phyloP scores from a whole-genome alignment of 2,329 filamentous ascomycete species.

The Botrytis deweyae region DNA sequence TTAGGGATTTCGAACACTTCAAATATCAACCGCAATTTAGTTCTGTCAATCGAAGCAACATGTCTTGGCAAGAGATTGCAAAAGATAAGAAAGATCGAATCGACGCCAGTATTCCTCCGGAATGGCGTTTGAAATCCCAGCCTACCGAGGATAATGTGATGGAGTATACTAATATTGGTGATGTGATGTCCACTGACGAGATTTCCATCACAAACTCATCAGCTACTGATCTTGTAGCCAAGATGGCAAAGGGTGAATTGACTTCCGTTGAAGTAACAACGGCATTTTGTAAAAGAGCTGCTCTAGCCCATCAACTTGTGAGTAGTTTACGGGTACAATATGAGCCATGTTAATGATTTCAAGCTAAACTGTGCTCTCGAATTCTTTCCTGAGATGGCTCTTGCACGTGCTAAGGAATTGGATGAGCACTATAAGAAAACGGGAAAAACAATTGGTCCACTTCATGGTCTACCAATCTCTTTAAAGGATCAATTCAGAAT shows the following conservation, averaged over 20 bases:
- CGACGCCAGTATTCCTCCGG: slow-evolving; percentile 52
- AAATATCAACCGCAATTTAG: background rate
- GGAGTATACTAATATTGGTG: slow-evolving; percentile 34
- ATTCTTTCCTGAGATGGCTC: slow-evolving; percentile 49
- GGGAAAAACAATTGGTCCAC: slow-evolving; percentile 52
- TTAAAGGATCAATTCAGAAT: slow-evolving; percentile 65
- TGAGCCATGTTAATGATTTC: background rate
- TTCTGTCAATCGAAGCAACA: background rate
- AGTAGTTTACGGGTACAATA: background rate
- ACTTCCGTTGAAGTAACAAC: slow-evolving; percentile 42
- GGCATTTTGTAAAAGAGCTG: slow-evolving; percentile 51
- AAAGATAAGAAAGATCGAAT: slow-evolving; percentile 54
- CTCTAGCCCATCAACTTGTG: slow-evolving; percentile 48
- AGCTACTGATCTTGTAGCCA: slow-evolving; percentile 32
- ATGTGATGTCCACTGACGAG: slow-evolving; percentile 44
- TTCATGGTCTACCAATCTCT: slow-evolving; percentile 61
- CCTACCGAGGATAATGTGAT: slow-evolving; percentile 57
- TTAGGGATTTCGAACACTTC: background rate
- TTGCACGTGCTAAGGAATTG: slow-evolving; percentile 45
- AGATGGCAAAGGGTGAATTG: slow-evolving; percentile 30
- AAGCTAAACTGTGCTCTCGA: slow-evolving; percentile 44
- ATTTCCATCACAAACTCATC: slow-evolving; percentile 41
- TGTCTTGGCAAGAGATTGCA: slow-evolving; percentile 50
- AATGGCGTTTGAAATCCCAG: slow-evolving; percentile 55
- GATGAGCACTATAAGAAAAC: slow-evolving; percentile 45